Percentiles rank a stretch among this genome's conserved stretches.
These are phyloP conservation scores for Fusarium sp. DNA, from an alignment of 2,329 filamentous ascomycete genomes.

Conservation along the genomic window DNA sequence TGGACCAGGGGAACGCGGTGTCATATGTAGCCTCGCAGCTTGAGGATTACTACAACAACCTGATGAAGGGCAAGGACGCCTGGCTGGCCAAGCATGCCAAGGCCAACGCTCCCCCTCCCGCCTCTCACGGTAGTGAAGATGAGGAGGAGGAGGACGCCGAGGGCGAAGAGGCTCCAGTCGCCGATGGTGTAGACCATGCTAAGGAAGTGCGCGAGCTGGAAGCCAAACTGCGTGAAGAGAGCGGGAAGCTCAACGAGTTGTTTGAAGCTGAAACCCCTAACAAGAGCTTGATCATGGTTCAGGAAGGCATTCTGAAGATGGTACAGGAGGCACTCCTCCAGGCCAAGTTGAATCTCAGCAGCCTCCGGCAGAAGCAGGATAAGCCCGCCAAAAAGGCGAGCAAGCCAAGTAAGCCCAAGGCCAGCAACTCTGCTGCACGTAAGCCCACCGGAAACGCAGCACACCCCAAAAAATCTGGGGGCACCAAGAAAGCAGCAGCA, in stretches of 20 bases:
- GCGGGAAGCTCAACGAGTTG: constrained; percentile 70
- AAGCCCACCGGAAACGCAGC: constrained; percentile 58
- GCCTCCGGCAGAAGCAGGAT: constrained; percentile 65
- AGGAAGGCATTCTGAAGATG: constrained; percentile 74
- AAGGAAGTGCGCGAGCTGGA: constrained; percentile 68
- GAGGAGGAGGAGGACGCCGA: constrained; percentile 79
- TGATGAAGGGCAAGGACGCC: constrained; percentile 84
- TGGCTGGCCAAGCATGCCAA: constrained; percentile 85
- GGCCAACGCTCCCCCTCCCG: constrained; percentile 67
- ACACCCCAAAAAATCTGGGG: constrained; percentile 55
- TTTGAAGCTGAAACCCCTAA: constrained; percentile 68
- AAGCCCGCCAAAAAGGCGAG: constrained; percentile 73
- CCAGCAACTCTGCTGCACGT: constrained; percentile 55
- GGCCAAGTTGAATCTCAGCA: constrained; percentile 77
- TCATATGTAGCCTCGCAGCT: constrained; percentile 80
- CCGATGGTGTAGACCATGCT: constrained; percentile 59
- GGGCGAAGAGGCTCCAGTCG: constrained; percentile 60
- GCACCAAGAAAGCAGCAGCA: constrained; percentile 62
- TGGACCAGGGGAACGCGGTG: constrained; percentile 75
- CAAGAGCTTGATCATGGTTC: constrained; percentile 67
- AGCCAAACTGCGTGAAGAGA: constrained; percentile 69
- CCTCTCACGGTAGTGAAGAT: constrained; percentile 80
- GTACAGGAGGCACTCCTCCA: constrained; percentile 81
- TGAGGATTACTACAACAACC: constrained; percentile 80
- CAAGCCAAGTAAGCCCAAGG: constrained; percentile 71